Conservation (phyloP, 2,329 filamentous ascomycete genomes). For the Lachnellula occidentalis region DNA sequence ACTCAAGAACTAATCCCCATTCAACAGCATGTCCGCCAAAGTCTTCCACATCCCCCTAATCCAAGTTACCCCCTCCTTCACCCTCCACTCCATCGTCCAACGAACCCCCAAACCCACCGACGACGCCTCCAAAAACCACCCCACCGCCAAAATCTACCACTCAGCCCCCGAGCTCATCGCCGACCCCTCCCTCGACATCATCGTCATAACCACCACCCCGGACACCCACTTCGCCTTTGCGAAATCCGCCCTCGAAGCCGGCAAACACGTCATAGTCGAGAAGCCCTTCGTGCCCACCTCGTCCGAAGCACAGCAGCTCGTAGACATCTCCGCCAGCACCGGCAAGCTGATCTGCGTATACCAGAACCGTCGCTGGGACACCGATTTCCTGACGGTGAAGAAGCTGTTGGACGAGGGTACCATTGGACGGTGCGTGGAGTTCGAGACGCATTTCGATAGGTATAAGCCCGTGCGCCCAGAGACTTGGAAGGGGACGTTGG, state of each 20-base stretch:
- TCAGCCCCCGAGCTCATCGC: conserved; percentile 56
- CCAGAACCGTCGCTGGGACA: conserved; percentile 61
- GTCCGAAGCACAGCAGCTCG: conserved; percentile 60
- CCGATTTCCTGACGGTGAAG: conserved; percentile 67
- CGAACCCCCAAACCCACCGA: conserved; percentile 58
- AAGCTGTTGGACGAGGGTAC: conserved; percentile 53
- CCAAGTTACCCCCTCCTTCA: conserved; percentile 55
- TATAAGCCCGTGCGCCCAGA: conserved; percentile 55
- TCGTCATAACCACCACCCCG: conserved; percentile 67
- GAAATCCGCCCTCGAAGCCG: conserved; percentile 58
- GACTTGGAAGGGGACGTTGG: conserved; percentile 61
- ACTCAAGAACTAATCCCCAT: conserved; percentile 6
- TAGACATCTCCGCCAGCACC: conserved; percentile 33
- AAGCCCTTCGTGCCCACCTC: conserved; percentile 76
- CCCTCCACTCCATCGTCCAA: conserved; percentile 71
- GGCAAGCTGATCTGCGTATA: conserved; percentile 41
- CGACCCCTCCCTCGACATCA: conserved; percentile 61
- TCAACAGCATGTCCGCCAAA: conserved; percentile 56
- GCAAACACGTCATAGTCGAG: conserved; percentile 76
- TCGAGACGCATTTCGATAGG: conserved; percentile 76
- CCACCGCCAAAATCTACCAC: conserved; percentile 58
- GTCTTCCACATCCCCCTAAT: conserved; percentile 82
- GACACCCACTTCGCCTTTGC: conserved; percentile 63
- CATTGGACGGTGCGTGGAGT: conserved; percentile 70
- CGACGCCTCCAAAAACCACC: conserved; percentile 65